phyloP scores from a whole-genome alignment of 2,329 filamentous ascomycete genomes.

The Ceratocystis papillata region DNA sequence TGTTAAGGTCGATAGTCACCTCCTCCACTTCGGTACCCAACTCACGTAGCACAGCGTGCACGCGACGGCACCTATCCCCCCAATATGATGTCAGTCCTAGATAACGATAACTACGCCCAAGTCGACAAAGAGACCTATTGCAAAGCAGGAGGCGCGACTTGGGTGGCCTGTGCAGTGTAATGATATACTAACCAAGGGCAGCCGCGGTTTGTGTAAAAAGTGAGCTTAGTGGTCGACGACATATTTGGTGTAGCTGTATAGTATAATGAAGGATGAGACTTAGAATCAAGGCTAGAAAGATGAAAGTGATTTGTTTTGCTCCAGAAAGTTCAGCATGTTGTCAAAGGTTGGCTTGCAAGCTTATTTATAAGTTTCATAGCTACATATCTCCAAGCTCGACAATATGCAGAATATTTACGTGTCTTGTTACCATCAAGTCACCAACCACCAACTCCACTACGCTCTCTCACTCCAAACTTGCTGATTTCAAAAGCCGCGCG shows the following conservation, averaged over 20 bases:
- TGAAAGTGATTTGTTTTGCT: no score
- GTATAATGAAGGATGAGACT: not conserved
- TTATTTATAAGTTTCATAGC: no score
- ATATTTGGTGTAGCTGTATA: constrained; percentile 25
- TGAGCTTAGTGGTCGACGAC: constrained; percentile 41
- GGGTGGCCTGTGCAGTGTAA: not conserved
- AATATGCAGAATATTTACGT: no score
- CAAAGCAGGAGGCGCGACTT: not conserved
- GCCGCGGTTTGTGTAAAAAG: constrained; percentile 56
- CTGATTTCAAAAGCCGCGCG: no score
- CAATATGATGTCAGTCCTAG: not conserved
- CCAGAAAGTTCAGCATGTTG: no score
- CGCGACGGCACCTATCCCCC: constrained; percentile 44
- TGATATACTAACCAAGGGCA: constrained; percentile 47
- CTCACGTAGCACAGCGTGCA: constrained; percentile 59
- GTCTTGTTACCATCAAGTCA: no score
- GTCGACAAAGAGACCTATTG: not conserved
- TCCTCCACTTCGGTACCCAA: constrained; percentile 56
- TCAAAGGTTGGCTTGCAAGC: no score
- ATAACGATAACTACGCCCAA: no score
- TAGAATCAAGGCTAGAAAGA: no score
- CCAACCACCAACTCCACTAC: no score
- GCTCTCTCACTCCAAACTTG: no score
- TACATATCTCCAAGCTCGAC: no score
- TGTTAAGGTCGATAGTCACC: constrained; percentile 59